Evolutionary conservation across 371 early-diverging fungal species (phyloP), one percentile per base, ranked within the genome.

Genomic region (Apophysomyces trapeziformis): DNA sequence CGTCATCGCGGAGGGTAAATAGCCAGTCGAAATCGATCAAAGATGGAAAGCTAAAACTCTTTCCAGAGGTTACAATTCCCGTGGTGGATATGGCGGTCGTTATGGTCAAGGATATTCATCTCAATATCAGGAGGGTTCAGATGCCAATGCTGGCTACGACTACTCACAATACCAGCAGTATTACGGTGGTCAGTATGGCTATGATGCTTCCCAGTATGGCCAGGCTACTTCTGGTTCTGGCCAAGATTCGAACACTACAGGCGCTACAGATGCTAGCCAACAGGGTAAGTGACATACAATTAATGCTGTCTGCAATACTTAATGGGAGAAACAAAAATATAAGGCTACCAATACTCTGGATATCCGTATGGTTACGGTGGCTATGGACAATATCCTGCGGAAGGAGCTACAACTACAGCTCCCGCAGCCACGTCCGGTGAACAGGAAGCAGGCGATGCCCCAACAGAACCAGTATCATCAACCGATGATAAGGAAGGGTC

Each of bases 101-200:
- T 59, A 70, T 38, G 43, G 50, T n/a, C 18, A 57, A 43, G 68
- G 68, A 9, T 66, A 68, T 58, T 14, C 63, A 57, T 56, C 58
- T 14, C 65, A 64, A 44, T 67, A 70, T 38, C 70, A 61, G 58
- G 62, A 65, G 18, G 61, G 60, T 39, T 59, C 58, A 2, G 57
- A 57, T 32, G 63, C 45, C 39, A 59, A 43, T 14, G 68, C 60
- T 39, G 66, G 65, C 32, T 76, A 79, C 64, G 71, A 76, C 58
- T 75, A 80, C 43, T 68, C 76, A 7, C 78, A 80, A 39, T 81
- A 81, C 62, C 69, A 74, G 54, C 75, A 76, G 60, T 81, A 81
- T 41, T 81, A 81, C 54, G 72, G 54, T 50, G 54, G 57, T 0
- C 82, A 78, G 50, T 79, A 79, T 58, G 76, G 79, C 26, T 79